A percentile compares a stretch with the other conserved stretches of the same genome.
Evolutionary conservation across 148 eudicot genomes (phyloP).

Genomic region (Camellia granthamiana): DNA sequence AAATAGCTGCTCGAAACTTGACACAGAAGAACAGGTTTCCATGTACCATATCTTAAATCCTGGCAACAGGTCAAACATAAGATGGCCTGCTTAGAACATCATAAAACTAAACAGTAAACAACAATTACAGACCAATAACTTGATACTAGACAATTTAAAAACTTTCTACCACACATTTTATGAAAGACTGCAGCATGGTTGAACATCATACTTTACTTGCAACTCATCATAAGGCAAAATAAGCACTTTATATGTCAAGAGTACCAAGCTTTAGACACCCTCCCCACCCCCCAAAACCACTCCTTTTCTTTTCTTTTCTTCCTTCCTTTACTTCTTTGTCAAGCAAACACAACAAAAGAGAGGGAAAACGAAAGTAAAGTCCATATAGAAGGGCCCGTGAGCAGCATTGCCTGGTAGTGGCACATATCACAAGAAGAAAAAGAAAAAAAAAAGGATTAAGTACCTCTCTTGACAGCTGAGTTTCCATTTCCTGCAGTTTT

Average conservation of each 20-base stretch:
- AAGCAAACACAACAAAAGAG: no score
- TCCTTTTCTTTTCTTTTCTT: not conserved
- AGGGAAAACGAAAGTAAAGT: no score
- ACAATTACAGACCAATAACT: not conserved
- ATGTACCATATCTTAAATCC: not conserved
- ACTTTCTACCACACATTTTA: no score
- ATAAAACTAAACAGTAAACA: no score
- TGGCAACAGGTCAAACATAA: not conserved
- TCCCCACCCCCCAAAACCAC: not conserved
- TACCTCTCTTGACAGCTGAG: conserved; percentile 78
- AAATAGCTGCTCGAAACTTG: not conserved
- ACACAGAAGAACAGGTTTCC: not conserved
- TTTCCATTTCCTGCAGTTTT: conserved; percentile 70
- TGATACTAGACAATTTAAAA: not conserved
- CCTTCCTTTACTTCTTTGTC: no score
- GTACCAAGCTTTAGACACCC: not conserved
- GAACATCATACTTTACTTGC: not conserved
- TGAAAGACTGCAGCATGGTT: no score
- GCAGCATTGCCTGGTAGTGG: not conserved
- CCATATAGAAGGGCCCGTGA: no score
- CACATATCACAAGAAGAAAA: not conserved
- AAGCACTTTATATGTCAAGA: not conserved
- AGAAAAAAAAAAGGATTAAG: not conserved
- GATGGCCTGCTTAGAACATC: not conserved
- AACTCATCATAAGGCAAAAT: not conserved